These are phyloP conservation scores for Claviceps sp. DNA, from an alignment of 2,329 filamentous ascomycete genomes.

Conservation along the genomic window DNA sequence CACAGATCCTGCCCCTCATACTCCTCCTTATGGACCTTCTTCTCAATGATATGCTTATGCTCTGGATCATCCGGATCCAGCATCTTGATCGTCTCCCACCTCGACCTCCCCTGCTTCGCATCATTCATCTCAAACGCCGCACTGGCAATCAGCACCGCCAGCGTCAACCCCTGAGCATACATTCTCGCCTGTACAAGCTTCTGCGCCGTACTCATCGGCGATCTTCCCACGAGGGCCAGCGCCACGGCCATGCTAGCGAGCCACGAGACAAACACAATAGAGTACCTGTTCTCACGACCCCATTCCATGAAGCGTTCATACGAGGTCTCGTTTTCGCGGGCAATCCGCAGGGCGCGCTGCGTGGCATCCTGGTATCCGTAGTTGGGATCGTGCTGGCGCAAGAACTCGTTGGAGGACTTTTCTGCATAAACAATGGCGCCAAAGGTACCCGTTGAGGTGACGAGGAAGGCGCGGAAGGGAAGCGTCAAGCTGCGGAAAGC, in stretches of 20 bases:
- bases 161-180: conserved; percentile 80
- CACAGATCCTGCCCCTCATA: conserved; percentile 87
- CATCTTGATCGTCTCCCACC: conserved; percentile 77
- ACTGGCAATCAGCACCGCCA: conserved; percentile 70
- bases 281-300: conserved; percentile 71
- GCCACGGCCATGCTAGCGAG: conserved; percentile 65
- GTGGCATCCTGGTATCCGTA: conserved; percentile 52
- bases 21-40: conserved; percentile 74
- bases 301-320: conserved; percentile 55
- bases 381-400: conserved; percentile 55
- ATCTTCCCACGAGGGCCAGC: conserved; percentile 63
- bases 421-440: conserved; percentile 82
- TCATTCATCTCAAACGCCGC: conserved; percentile 74
- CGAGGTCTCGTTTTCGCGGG: conserved; percentile 41
- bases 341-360: conserved; percentile 39
- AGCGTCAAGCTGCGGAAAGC: conserved; percentile 72
- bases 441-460: conserved; percentile 72
- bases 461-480: conserved; percentile 82
- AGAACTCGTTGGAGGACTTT: conserved; percentile 49
- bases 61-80: conserved; percentile 69
- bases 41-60: conserved; percentile 74
- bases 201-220: conserved; percentile 60
- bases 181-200: conserved; percentile 92
- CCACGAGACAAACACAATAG: conserved; percentile 74
- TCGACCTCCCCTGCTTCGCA: conserved; percentile 58